These are phyloP conservation scores for Erysimum cheiri DNA, from an alignment of 441 rosid genomes.

Conservation along the genomic window DNA sequence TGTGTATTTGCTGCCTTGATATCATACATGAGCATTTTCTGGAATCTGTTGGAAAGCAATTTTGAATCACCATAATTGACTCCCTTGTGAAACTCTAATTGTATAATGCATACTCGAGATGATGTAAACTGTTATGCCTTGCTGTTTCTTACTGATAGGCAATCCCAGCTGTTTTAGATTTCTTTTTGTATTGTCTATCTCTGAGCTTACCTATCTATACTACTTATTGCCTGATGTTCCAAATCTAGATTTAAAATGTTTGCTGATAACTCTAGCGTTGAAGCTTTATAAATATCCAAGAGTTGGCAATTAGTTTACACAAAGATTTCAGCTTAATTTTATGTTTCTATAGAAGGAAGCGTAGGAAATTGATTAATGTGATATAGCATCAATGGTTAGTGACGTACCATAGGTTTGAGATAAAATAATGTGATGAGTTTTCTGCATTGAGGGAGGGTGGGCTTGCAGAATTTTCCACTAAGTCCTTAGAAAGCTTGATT, in stretches of 20 bases:
- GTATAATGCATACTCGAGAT: background rate
- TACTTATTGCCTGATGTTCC: constrained; percentile 22
- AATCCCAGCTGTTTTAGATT: constrained; percentile 5
- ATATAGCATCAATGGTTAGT: constrained; percentile 33
- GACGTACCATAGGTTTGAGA: constrained; percentile 23
- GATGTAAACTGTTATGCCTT: constrained; percentile 3
- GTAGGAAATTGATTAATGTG: constrained; percentile 4
- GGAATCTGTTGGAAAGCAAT: constrained; percentile 15
- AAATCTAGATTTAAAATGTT: constrained; percentile 1
- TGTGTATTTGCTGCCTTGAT: constrained; percentile 19
- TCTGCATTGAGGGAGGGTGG: constrained; percentile 32
- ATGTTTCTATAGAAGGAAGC: constrained; percentile 26
- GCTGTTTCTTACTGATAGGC: constrained; percentile 2
- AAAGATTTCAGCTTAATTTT: background rate
- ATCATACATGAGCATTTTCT: background rate
- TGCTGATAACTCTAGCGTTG: background rate
- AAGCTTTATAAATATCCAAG: constrained; percentile 2
- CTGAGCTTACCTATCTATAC: constrained; percentile 11
- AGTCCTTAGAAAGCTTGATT: constrained; percentile 51
- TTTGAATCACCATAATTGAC: constrained; percentile 18
- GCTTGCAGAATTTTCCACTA: constrained; percentile 25
- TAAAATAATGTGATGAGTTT: constrained; percentile 23
- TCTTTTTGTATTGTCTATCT: background rate
- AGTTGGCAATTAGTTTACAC: constrained; percentile 12
- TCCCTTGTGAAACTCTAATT: constrained; percentile 7